phyloP scores from a whole-genome alignment of 2,329 filamentous ascomycete genomes.

The Didymella glomerata region DNA sequence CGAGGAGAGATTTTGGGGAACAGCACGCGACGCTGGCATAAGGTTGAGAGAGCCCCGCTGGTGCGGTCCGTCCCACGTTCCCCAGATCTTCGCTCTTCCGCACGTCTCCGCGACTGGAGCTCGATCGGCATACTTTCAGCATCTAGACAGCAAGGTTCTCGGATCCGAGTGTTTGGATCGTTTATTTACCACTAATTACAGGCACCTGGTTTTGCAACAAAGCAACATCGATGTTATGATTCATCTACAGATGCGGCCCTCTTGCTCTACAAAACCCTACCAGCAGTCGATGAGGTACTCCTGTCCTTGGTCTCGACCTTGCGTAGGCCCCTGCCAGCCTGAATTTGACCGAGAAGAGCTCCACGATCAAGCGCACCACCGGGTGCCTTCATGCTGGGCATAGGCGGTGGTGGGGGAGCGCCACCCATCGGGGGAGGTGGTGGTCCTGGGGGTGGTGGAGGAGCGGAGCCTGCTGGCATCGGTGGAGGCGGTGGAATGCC shows the following conservation, averaged over 20 bases:
- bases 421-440: slow-evolving; percentile 55
- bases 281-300: slow-evolving; percentile 75
- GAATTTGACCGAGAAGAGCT: slow-evolving; percentile 82
- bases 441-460: slow-evolving; percentile 58
- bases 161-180: not conserved
- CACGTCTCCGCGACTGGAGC: not conserved
- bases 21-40: slow-evolving; percentile 2
- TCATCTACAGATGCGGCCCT: slow-evolving; percentile 27
- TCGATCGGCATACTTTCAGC: no score
- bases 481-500: slow-evolving; percentile 62
- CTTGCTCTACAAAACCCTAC: slow-evolving; percentile 67
- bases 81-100: slow-evolving; percentile 8
- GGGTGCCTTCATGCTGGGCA: slow-evolving; percentile 52
- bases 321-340: slow-evolving; percentile 77
- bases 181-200: not conserved
- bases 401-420: slow-evolving; percentile 52
- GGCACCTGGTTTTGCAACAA: not conserved
- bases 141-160: not conserved
- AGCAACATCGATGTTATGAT: slow-evolving; percentile 20
- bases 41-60: slow-evolving; percentile 4
- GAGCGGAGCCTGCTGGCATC: slow-evolving; percentile 55
- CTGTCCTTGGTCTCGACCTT: slow-evolving; percentile 92
- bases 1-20: not conserved
- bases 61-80: slow-evolving; percentile 4
- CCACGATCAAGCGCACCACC: slow-evolving; percentile 53